phyloP scores from a whole-genome alignment of 306 rosid genomes.

The Dryas octopetala region DNA sequence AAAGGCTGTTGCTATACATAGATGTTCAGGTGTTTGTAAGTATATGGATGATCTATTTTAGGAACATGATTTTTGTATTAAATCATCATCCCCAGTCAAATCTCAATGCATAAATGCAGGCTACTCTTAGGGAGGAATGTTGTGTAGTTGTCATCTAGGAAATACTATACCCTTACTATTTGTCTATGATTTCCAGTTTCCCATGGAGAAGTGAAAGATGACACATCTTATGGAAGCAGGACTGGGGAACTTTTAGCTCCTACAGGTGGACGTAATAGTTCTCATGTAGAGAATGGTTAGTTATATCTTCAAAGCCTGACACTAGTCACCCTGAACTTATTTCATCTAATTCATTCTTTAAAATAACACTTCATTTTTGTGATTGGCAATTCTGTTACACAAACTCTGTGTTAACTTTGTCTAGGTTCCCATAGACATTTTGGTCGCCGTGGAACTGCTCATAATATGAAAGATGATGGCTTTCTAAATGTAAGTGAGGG shows the following conservation, averaged over 20 bases:
- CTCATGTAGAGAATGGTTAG: constrained; percentile 58
- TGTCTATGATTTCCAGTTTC: constrained; percentile 27
- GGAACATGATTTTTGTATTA: constrained; percentile 11
- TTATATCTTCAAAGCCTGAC: constrained; percentile 18
- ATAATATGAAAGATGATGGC: constrained; percentile 60
- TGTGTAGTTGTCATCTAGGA: not conserved
- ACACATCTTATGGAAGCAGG: constrained; percentile 43
- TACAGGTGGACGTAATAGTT: constrained; percentile 49
- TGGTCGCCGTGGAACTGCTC: constrained; percentile 70
- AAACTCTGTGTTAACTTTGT: constrained; percentile 1
- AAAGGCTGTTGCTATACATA: constrained; percentile 4
- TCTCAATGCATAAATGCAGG: constrained; percentile 18
- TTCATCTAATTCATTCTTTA: not conserved
- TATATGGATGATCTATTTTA: constrained; percentile 5
- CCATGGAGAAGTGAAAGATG: constrained; percentile 51
- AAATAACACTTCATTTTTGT: constrained; percentile 9
- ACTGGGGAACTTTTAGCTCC: constrained; percentile 48
- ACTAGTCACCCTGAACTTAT: not conserved
- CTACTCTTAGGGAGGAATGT: not conserved
- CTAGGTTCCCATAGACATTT: constrained; percentile 65
- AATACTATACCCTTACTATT: constrained; percentile 15
- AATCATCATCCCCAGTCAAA: constrained; percentile 11
- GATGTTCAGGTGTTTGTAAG: constrained; percentile 14
- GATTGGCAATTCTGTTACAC: constrained; percentile 5
- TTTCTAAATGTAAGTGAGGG: constrained; percentile 59